A percentile compares a stretch with the other conserved stretches of the same genome.
Evolutionary conservation across 305 asterid species (phyloP).

Genomic region (Stenogyne calaminthoides): DNA sequence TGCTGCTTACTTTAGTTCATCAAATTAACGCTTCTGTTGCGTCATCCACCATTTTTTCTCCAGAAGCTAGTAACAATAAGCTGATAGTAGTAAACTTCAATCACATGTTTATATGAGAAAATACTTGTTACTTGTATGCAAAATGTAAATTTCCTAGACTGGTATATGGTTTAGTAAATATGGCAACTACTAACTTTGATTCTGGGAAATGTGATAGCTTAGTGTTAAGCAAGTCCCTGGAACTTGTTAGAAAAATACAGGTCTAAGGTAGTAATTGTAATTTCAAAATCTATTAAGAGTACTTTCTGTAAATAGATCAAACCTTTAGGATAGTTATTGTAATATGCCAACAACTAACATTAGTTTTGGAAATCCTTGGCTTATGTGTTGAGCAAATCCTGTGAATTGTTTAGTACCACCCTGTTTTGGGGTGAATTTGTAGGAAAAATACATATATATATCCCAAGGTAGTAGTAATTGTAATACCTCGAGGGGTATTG

Average conservation of each 20-base stretch:
- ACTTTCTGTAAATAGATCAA: neutral
- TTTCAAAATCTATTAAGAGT: neutral
- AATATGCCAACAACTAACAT: neutral
- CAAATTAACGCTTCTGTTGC: neutral
- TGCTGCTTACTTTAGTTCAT: conserved; percentile 15
- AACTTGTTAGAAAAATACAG: neutral
- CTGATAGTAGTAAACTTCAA: neutral
- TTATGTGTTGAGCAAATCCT: too few relatives aligned
- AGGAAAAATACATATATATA: too few relatives aligned
- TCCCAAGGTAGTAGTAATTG: too few relatives aligned
- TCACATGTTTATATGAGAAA: neutral
- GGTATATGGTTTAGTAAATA: neutral
- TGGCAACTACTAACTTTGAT: neutral
- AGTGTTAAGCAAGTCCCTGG: neutral
- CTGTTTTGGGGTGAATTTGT: too few relatives aligned
- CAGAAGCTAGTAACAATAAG: neutral
- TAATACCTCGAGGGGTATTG: neutral
- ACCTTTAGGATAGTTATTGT: neutral
- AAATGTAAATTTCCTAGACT: conserved; percentile 18
- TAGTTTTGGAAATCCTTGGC: too few relatives aligned
- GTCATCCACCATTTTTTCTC: neutral
- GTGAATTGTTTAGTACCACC: too few relatives aligned
- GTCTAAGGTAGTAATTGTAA: neutral
- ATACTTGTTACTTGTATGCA: neutral
- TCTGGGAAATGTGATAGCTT: neutral